phyloP scores from a whole-genome alignment of 441 rosid species.

The Raphanus hybrid region DNA sequence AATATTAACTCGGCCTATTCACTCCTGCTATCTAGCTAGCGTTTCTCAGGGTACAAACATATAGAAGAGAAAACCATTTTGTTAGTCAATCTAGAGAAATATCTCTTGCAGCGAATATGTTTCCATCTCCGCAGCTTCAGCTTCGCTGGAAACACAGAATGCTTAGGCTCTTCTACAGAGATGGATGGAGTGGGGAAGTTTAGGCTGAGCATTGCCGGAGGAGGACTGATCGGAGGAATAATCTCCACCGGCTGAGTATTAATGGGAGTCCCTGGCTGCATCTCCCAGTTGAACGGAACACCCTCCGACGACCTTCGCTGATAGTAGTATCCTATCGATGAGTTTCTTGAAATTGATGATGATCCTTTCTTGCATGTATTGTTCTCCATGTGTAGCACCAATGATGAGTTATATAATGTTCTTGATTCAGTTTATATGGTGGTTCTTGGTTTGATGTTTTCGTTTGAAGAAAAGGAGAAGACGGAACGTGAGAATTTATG shows the following conservation, averaged over 20 bases:
- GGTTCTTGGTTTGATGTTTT: slow-evolving; percentile 21
- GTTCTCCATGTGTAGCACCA: slow-evolving; percentile 13
- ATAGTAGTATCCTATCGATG: slow-evolving; percentile 36
- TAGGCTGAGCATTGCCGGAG: slow-evolving; percentile 64
- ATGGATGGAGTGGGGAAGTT: slow-evolving; percentile 59
- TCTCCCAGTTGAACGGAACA: slow-evolving; percentile 78
- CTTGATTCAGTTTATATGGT: slow-evolving; percentile 18
- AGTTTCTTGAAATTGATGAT: slow-evolving; percentile 29
- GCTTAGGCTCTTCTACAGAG: slow-evolving; percentile 14
- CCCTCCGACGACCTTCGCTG: slow-evolving; percentile 43
- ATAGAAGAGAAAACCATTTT: slow-evolving; percentile 26
- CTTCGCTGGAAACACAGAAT: neutral
- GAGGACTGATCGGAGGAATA: slow-evolving; percentile 64
- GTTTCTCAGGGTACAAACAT: slow-evolving; percentile 34
- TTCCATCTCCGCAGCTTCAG: slow-evolving; percentile 33
- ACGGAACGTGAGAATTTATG: slow-evolving; percentile 13
- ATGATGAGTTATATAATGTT: slow-evolving; percentile 4
- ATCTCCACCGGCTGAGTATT: slow-evolving; percentile 44
- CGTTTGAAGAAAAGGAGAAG: slow-evolving; percentile 6
- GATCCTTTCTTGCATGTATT: slow-evolving; percentile 15
- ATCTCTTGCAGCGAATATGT: slow-evolving; percentile 36
- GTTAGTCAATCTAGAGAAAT: slow-evolving; percentile 31
- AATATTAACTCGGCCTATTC: neutral
- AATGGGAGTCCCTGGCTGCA: slow-evolving; percentile 73
- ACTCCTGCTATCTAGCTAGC: neutral